phyloP scores from a whole-genome alignment of 441 rosid genomes.

The Manihot esculenta region DNA sequence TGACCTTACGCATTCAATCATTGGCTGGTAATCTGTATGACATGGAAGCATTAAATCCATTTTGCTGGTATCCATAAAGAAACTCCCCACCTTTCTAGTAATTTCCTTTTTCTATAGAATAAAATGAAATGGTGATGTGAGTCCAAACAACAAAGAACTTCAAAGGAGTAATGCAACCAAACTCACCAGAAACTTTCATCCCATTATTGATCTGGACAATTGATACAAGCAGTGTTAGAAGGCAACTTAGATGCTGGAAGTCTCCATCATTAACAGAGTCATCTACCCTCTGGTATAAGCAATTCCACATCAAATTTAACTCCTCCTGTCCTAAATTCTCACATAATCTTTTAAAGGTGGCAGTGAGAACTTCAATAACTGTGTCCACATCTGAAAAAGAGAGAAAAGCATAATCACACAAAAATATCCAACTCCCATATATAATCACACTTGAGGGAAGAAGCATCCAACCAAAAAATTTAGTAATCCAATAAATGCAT shows the following conservation, averaged over 20 bases:
- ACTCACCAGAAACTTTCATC: constrained; percentile 62
- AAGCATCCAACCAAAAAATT: neutral
- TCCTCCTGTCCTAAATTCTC: constrained; percentile 58
- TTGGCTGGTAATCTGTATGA: constrained; percentile 58
- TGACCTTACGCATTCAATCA: constrained; percentile 51
- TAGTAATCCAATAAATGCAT: neutral
- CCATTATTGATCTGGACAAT: constrained; percentile 49
- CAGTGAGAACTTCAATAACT: constrained; percentile 61
- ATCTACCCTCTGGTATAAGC: constrained; percentile 53
- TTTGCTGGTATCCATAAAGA: neutral
- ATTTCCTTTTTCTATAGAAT: neutral
- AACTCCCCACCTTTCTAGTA: neutral
- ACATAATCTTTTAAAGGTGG: constrained; percentile 60
- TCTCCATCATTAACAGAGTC: constrained; percentile 34
- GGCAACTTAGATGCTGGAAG: constrained; percentile 44
- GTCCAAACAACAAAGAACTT: constrained; percentile 13
- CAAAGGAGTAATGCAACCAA: constrained; percentile 10
- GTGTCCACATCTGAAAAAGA: constrained; percentile 49
- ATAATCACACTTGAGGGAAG: neutral
- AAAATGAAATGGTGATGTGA: neutral
- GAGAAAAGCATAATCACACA: neutral
- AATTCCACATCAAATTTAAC: constrained; percentile 54
- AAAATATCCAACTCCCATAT: neutral
- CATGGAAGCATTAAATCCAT: constrained; percentile 14
- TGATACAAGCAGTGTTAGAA: constrained; percentile 59